Evolutionary conservation across 2,329 filamentous ascomycete genomes (phyloP), one percentile per base, ranked within the genome.

Genomic region (Colletotrichum viniferum): DNA sequence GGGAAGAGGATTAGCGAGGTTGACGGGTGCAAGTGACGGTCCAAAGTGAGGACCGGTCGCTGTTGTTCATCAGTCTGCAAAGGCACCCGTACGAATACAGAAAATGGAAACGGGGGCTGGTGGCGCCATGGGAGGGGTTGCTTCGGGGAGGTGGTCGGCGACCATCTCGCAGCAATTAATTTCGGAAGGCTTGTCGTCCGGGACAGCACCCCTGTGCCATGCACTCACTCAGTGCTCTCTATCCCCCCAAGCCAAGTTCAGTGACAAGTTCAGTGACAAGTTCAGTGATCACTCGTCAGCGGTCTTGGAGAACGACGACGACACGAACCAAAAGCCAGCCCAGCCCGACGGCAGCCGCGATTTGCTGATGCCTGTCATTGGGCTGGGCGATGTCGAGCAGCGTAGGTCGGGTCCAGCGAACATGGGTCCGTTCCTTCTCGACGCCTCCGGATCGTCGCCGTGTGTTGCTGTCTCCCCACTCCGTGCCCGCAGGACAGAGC

Each of bases 141-240:
- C 58, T 67, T 63, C 60, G 62, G 63, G 65, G 55, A 69, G 43
- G 63, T 69, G 69, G 69, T 76, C 69, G 65, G 28, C 65, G 61
- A 69, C 55, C 32, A 76, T 38, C 52, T 63, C 69, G 70, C 70
- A 77, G 74, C 43, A 71, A 71, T 63, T 63, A 74, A 77, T 77
- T 36, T 77, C 73, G 76, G 76, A 73, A 67, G 43, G 61, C 48
- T 63, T 32, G 43, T 67, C 43, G 69, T 48, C 76, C 76, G 76
- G 24, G 56, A 64, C 38, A 30, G 73, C 16, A 71, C 36, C 72
- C 62, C 38, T 52, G 52, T 24, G 38, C 52, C 63, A 48, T 21
- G 18, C 38, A n/a, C 18, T 48, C 38, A 48, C 38, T n/a, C 38
- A n/a, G 18, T n/a, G n/a, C 38, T 48, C 36, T 36, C 36, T 28